Base-by-base conservation (phyloP, 176 grass and related monocot genomes). In the Metroxylon sagu region DNA sequence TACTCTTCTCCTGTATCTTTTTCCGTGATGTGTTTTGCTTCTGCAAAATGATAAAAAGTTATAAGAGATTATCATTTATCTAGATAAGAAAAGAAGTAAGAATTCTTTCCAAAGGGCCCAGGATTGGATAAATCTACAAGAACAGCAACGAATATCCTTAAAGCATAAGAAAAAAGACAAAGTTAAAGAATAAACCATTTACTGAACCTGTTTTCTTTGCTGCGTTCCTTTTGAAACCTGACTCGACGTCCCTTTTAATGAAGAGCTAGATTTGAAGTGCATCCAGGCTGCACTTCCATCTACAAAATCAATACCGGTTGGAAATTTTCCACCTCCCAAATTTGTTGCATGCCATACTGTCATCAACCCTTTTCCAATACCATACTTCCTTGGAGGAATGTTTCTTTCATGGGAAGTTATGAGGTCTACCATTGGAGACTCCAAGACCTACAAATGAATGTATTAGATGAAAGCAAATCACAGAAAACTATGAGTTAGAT, bases 301-400 rank as follows among this genome's bases (percentile, higher is more conserved):
- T 67, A 88, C 70, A 16, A 80, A 85, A 74, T 62, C 76, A n/a
- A 70, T 49, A 26, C 48, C 57, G n/a, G 52, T 64, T 71, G 81
- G 84, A 50, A 85, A 85, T n/a, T 81, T 43, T 14, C 72, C 5
- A 43, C 52, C 73, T 60, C 69, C 60, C 16, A 88, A 77, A 85
- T 89, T 85, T 70, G 83, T 98, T 60, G 76, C 76, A 66, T 53
- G 76, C 94, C 94, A 98, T 25, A 98, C 85, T 61, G 94, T 92
- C 88, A 98, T 98, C 63, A 98, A 71, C 69, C 94, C 94, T 88
- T 98, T 98, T 68, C 94, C 94, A 39, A 69, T 76, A 70, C 94
- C 94, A 80, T 98, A 82, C 57, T 92, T 98, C 76, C 57, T 79
- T 64, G 78, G 48, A 74, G 67, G 67, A 83, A 31, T 58, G 61